Evolutionary conservation across 176 grass and related monocot species (phyloP).

Genomic region (Tuctoria greenei): DNA sequence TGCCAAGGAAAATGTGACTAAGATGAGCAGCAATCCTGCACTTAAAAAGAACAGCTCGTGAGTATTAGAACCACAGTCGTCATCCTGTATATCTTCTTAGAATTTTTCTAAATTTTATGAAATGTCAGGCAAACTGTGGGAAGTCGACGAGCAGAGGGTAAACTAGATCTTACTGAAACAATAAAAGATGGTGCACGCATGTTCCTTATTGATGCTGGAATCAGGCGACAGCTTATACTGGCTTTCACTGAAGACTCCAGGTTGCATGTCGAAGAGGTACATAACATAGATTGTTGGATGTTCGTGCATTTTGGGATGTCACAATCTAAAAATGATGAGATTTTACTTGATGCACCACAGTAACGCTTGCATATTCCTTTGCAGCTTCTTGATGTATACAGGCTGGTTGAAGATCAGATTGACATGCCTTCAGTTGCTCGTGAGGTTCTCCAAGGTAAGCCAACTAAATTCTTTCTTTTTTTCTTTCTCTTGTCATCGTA

Average conservation of each 20-base stretch:
- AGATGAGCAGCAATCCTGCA: slow-evolving; percentile 87
- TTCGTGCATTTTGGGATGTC: background rate
- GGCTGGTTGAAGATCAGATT: slow-evolving; percentile 88
- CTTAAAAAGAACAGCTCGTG: slow-evolving; percentile 65
- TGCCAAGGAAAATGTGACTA: slow-evolving; percentile 94
- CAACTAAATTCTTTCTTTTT: slow-evolving; percentile 1
- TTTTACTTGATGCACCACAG: background rate
- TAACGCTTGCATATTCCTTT: slow-evolving; percentile 1
- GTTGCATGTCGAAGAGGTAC: slow-evolving; percentile 95
- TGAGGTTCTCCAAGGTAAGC: slow-evolving; percentile 80
- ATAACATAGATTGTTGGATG: slow-evolving; percentile 4
- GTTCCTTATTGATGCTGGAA: slow-evolving; percentile 93
- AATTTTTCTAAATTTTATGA: slow-evolving; percentile 8
- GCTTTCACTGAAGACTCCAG: slow-evolving; percentile 95
- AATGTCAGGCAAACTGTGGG: slow-evolving; percentile 59
- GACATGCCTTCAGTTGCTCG: slow-evolving; percentile 85
- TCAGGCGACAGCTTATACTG: slow-evolving; percentile 86
- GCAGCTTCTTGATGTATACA: slow-evolving; percentile 92
- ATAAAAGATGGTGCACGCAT: slow-evolving; percentile 94
- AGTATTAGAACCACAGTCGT: slow-evolving; percentile 28
- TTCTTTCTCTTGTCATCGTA: background rate
- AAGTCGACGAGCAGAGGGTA: slow-evolving; percentile 52
- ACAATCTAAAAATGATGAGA: background rate
- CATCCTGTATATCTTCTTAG: slow-evolving; percentile 22
- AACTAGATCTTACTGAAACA: slow-evolving; percentile 90